A percentile compares a stretch with the other conserved stretches of the same genome.
phyloP scores from a whole-genome alignment of 176 grass and related monocot genomes.

The Paspalum notatum region DNA sequence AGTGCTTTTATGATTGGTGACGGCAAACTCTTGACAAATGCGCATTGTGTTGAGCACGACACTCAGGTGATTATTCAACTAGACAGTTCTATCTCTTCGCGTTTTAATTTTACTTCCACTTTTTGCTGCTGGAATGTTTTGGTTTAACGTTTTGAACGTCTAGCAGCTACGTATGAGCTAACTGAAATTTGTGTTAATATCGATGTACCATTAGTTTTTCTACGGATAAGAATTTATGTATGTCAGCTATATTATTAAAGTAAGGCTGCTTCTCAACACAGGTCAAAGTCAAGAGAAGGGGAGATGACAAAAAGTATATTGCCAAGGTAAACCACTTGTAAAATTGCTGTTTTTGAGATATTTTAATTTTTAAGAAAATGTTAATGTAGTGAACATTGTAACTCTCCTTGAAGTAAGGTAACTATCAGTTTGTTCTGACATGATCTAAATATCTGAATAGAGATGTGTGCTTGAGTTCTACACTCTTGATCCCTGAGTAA shows the following conservation, averaged over 20 bases:
- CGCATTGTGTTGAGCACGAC: slow-evolving; percentile 90
- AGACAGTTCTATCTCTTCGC: neutral
- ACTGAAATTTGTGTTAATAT: neutral
- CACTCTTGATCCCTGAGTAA: neutral
- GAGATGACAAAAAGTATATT: slow-evolving; percentile 94
- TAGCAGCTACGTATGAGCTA: neutral
- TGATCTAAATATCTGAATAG: slow-evolving; percentile 35
- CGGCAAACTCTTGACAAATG: slow-evolving; percentile 95
- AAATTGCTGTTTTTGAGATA: slow-evolving; percentile 13
- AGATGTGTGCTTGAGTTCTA: neutral
- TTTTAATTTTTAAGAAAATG: slow-evolving; percentile 5
- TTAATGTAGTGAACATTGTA: neutral
- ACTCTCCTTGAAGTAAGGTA: neutral
- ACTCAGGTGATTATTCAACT: slow-evolving; percentile 69
- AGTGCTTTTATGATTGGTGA: slow-evolving; percentile 99
- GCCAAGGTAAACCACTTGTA: slow-evolving; percentile 74
- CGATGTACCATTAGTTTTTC: neutral
- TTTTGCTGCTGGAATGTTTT: neutral
- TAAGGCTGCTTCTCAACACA: slow-evolving; percentile 35
- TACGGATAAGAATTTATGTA: slow-evolving; percentile 18
- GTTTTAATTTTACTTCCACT: slow-evolving; percentile 4
- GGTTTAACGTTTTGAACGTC: slow-evolving; percentile 7
- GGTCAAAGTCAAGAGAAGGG: slow-evolving; percentile 98
- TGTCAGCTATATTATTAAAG: slow-evolving; percentile 30
- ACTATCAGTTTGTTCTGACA: slow-evolving; percentile 4